phyloP scores from a whole-genome alignment of 805 yeast genomes.

The Komagataella pastoris region DNA sequence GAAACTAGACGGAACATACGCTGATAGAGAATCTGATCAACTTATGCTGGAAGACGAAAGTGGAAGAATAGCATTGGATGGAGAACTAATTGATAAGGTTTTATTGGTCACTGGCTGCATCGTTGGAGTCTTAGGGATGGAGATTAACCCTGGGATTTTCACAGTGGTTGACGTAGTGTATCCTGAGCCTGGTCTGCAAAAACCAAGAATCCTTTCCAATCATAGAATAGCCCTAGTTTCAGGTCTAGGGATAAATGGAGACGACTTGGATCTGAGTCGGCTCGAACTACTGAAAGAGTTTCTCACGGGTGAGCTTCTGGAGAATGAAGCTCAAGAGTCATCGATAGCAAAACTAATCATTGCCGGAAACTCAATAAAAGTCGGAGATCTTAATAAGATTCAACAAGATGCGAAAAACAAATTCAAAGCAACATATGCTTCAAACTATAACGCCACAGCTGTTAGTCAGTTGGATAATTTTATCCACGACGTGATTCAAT shows the following conservation, averaged over 20 bases:
- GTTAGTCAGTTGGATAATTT: constrained; percentile 45
- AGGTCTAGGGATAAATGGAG: constrained; percentile 50
- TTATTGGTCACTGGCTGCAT: constrained; percentile 83
- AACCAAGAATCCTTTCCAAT: constrained; percentile 13
- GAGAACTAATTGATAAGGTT: constrained; percentile 43
- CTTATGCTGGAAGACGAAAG: constrained; percentile 84
- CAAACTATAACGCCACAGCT: constrained; percentile 35
- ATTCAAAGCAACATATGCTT: constrained; percentile 37
- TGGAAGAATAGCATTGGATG: constrained; percentile 67
- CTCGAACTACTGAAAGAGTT: constrained; percentile 54
- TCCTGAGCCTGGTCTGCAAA: constrained; percentile 54
- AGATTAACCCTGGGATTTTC: constrained; percentile 70
- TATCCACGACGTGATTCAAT: constrained; percentile 37
- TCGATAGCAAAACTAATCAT: constrained; percentile 39
- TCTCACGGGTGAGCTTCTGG: constrained; percentile 49
- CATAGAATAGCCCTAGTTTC: constrained; percentile 60
- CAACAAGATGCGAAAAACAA: constrained; percentile 17
- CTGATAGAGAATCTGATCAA: constrained; percentile 42
- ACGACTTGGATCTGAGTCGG: constrained; percentile 26
- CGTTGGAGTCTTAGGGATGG: constrained; percentile 78
- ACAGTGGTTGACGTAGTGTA: constrained; percentile 69
- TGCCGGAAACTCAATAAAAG: constrained; percentile 51
- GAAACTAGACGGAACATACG: constrained; percentile 27
- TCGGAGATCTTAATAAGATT: constrained; percentile 12
- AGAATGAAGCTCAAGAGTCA: constrained; percentile 9